These are phyloP conservation scores for Ophiostoma piceae DNA, from an alignment of 2,329 filamentous ascomycete genomes.

Conservation along the genomic window DNA sequence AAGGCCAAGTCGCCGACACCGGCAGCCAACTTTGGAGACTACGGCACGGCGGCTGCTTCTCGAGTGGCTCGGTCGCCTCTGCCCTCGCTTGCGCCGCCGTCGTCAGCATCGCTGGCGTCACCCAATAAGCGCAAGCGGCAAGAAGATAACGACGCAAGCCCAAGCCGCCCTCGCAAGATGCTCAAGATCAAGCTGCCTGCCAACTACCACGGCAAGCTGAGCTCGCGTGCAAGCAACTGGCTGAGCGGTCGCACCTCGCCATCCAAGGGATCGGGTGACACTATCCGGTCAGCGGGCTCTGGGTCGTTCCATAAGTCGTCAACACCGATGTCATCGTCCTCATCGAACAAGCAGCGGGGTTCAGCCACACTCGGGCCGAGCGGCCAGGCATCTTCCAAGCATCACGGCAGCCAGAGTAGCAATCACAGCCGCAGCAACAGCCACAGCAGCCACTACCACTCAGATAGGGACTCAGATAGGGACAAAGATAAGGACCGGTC, in stretches of 20 bases:
- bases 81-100: constrained; percentile 5
- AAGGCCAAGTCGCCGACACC: constrained; percentile 21
- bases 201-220: constrained; percentile 24
- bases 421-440: constrained; percentile 3
- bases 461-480: not conserved
- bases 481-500: not conserved
- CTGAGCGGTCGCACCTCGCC: constrained; percentile 21
- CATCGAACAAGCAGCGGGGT: constrained; percentile 14
- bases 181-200: constrained; percentile 25
- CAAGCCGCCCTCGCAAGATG: constrained; percentile 31
- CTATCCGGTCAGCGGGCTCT: constrained; percentile 21
- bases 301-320: constrained; percentile 10
- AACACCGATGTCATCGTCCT: not conserved
- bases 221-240: constrained; percentile 24
- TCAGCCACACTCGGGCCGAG: constrained; percentile 12
- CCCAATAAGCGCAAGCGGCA: constrained; percentile 22
- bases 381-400: not conserved
- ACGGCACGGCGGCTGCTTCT: constrained; percentile 8
- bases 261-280: not conserved
- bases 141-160: not conserved
- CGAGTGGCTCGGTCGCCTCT: constrained; percentile 3
- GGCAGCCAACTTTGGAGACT: constrained; percentile 24
- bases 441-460: not conserved
- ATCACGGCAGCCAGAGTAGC: not conserved
- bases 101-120: not conserved